A percentile compares a stretch with the other conserved stretches of the same genome.
Evolutionary conservation across 208 protist species (phyloP).

Genomic region (Trypanosoma vivax): DNA sequence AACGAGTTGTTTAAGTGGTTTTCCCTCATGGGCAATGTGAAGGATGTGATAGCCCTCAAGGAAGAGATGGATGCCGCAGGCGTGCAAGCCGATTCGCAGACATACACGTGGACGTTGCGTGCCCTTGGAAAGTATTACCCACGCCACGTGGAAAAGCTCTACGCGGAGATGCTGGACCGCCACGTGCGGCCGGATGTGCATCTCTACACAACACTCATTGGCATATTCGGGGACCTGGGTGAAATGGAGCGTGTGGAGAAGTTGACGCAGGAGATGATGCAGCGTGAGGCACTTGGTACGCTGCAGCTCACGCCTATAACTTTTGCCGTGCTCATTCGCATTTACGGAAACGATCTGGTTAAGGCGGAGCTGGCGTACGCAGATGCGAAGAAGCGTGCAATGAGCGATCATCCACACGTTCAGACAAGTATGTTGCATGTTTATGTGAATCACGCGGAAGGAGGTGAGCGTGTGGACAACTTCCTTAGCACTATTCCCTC

Average conservation of each 20-base stretch:
- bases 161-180: conserved; percentile 51
- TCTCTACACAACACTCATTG: conserved; percentile 78
- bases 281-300: conserved; percentile 61
- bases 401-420: conserved; percentile 76
- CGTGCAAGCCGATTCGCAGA: conserved; percentile 56
- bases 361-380: conserved; percentile 44
- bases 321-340: conserved; percentile 72
- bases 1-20: conserved; percentile 88
- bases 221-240: conserved; percentile 68
- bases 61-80: conserved; percentile 30
- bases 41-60: conserved; percentile 65
- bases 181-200: conserved; percentile 64
- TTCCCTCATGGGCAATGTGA: conserved; percentile 80
- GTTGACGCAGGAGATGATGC: conserved; percentile 57
- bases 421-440: conserved; percentile 78
- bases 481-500: conserved; percentile 43
- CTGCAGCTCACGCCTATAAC: conserved; percentile 70
- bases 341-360: conserved; percentile 40
- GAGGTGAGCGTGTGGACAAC: conserved; percentile 28
- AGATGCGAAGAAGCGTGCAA: conserved; percentile 53
- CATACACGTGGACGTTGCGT: conserved; percentile 76
- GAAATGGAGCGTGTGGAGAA: conserved; percentile 40
- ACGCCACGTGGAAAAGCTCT: conserved; percentile 63
- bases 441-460: conserved; percentile 23
- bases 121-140: conserved; percentile 80